A percentile compares a stretch with the other conserved stretches of the same genome.
Conservation (phyloP, 306 rosid species). For the Ormosia semicastrata region DNA sequence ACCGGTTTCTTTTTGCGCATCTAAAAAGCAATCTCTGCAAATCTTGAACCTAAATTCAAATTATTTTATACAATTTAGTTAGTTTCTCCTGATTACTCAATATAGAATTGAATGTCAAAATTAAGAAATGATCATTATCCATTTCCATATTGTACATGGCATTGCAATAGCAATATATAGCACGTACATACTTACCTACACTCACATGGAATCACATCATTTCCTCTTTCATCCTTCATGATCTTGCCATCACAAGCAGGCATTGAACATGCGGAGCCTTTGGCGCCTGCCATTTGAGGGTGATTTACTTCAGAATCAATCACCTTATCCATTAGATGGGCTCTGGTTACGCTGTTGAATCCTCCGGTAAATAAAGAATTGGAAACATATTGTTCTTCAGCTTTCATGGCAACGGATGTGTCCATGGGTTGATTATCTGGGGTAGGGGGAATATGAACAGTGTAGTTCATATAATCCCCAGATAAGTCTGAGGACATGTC, state of each 20-base stretch:
- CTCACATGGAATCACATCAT: constrained; percentile 75
- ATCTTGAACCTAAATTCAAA: constrained; percentile 65
- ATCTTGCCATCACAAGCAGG: constrained; percentile 79
- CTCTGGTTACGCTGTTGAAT: constrained; percentile 85
- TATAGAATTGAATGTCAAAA: not conserved
- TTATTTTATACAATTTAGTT: not conserved
- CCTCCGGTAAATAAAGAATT: constrained; percentile 88
- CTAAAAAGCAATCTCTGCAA: constrained; percentile 83
- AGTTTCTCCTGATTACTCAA: not conserved
- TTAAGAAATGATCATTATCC: not conserved
- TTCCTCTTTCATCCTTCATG: constrained; percentile 91
- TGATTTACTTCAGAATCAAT: constrained; percentile 83
- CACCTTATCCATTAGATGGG: constrained; percentile 92
- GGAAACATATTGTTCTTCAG: constrained; percentile 87
- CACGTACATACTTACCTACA: constrained; percentile 63
- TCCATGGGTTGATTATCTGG: constrained; percentile 90
- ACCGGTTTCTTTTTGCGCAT: constrained; percentile 69
- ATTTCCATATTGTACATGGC: not conserved
- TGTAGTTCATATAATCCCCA: constrained; percentile 80
- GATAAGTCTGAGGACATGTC: constrained; percentile 74
- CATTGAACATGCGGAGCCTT: constrained; percentile 75
- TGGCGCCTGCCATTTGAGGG: constrained; percentile 97
- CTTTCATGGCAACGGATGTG: constrained; percentile 68
- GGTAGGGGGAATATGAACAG: constrained; percentile 88
- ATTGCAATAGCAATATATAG: not conserved